Percentiles rank a stretch among this genome's conserved stretches.
phyloP scores from a whole-genome alignment of 306 rosid species.

The Mimosa pudica region DNA sequence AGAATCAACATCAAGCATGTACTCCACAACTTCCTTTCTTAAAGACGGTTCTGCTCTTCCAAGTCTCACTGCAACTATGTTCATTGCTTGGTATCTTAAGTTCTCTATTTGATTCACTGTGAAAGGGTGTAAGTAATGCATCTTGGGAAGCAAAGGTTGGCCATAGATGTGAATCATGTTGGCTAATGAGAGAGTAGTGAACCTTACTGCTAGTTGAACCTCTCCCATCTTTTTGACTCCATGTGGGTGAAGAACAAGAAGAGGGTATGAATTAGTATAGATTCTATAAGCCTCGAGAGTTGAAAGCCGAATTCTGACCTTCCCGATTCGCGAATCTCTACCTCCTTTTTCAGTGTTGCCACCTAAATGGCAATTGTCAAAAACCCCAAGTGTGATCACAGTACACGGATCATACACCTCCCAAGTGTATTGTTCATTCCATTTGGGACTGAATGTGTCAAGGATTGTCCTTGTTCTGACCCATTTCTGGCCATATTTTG shows the following conservation, averaged over 20 bases:
- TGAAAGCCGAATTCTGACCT: slow-evolving; percentile 88
- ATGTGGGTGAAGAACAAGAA: slow-evolving; percentile 72
- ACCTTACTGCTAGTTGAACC: slow-evolving; percentile 86
- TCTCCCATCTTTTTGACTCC: slow-evolving; percentile 98
- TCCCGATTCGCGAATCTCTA: slow-evolving; percentile 78
- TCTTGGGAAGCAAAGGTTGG: slow-evolving; percentile 90
- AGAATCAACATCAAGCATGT: slow-evolving; percentile 94
- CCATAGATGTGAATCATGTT: slow-evolving; percentile 73
- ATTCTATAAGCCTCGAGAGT: slow-evolving; percentile 78
- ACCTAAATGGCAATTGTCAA: slow-evolving; percentile 81
- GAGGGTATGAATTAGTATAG: slow-evolving; percentile 78
- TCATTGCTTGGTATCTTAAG: slow-evolving; percentile 88
- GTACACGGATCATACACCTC: slow-evolving; percentile 96
- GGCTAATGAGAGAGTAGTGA: slow-evolving; percentile 81
- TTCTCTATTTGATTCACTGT: slow-evolving; percentile 88
- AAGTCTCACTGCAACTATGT: slow-evolving; percentile 73
- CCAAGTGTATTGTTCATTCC: slow-evolving; percentile 99
- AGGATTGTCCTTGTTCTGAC: slow-evolving; percentile 88
- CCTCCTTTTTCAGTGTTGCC: slow-evolving; percentile 53
- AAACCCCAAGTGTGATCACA: slow-evolving; percentile 80
- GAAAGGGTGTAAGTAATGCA: slow-evolving; percentile 89
- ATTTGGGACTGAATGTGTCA: slow-evolving; percentile 71
- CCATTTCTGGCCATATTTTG: slow-evolving; percentile 94
- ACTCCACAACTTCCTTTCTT: slow-evolving; percentile 87
- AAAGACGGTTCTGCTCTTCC: slow-evolving; percentile 92